Evolutionary conservation across 306 rosid species (phyloP).

Genomic region (Cicer chorassanicum): DNA sequence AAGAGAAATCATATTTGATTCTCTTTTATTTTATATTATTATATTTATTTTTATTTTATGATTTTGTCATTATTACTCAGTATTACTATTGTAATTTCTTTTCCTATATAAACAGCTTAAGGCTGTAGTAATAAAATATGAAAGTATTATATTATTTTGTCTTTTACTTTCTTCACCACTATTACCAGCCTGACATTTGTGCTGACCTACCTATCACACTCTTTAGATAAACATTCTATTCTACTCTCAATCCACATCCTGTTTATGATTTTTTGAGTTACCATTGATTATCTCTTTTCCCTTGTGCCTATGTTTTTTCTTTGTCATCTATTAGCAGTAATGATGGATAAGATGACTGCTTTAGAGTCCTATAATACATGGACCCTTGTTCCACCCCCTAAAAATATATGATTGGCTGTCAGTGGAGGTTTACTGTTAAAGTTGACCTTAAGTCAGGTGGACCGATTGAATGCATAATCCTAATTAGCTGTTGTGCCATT

Average conservation of each 20-base stretch:
- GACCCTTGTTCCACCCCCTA: background rate
- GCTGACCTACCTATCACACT: background rate
- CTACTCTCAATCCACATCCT: background rate
- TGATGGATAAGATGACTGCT: constrained; percentile 1
- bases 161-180: too few relatives aligned
- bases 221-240: background rate
- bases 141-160: too few relatives aligned
- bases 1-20: too few relatives aligned
- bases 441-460: background rate
- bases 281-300: background rate
- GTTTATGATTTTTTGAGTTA: background rate
- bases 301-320: background rate
- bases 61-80: too few relatives aligned
- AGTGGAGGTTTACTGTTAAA: background rate
- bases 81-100: too few relatives aligned
- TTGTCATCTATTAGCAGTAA: background rate
- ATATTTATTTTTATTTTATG: too few relatives aligned
- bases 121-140: too few relatives aligned
- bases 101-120: too few relatives aligned
- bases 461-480: background rate
- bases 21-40: too few relatives aligned
- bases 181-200: background rate
- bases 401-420: background rate
- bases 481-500: constrained; percentile 19
- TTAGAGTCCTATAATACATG: background rate